Percentiles rank a stretch among this genome's conserved stretches.
Evolutionary conservation across 345 rosid species (phyloP).

Genomic region (Lepidium didymum): DNA sequence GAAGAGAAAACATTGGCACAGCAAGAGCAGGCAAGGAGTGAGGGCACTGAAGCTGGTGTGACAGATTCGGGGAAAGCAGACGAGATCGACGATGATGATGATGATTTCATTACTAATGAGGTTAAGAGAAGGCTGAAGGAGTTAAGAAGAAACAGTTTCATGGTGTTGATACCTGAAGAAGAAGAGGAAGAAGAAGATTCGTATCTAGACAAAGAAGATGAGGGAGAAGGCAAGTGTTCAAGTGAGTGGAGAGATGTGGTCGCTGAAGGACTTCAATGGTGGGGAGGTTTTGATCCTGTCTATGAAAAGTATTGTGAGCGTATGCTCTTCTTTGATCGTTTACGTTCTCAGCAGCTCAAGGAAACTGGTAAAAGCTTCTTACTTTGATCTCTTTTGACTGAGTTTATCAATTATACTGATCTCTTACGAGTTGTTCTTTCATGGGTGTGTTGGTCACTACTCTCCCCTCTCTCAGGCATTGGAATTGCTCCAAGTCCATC

Average conservation of each 20-base stretch:
- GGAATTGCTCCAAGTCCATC: conserved; percentile 44
- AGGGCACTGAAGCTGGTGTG: conserved; percentile 26
- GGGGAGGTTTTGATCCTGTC: conserved; percentile 91
- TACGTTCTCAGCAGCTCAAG: conserved; percentile 57
- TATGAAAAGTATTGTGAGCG: conserved; percentile 82
- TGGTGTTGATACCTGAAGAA: conserved; percentile 96
- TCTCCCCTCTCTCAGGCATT: conserved; percentile 14
- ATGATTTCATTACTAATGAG: conserved; percentile 88
- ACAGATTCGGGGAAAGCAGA: conserved; percentile 25
- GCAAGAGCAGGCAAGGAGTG: conserved; percentile 42
- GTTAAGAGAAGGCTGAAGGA: conserved; percentile 90
- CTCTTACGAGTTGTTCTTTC: not conserved
- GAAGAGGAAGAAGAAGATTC: conserved; percentile 61
- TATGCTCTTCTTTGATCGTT: conserved; percentile 78
- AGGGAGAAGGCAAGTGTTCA: conserved; percentile 51
- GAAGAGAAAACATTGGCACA: conserved; percentile 40
- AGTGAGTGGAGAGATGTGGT: conserved; percentile 86
- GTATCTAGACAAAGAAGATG: conserved; percentile 42
- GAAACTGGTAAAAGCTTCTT: conserved; percentile 47
- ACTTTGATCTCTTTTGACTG: not conserved
- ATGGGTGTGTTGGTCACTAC: not conserved
- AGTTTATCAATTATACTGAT: conserved; percentile 1
- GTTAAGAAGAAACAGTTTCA: conserved; percentile 81
- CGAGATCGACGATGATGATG: conserved; percentile 76
- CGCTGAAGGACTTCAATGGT: conserved; percentile 87